A percentile compares a stretch with the other conserved stretches of the same genome.
Evolutionary conservation across 2,329 filamentous ascomycete genomes (phyloP).

Genomic region (Hirsutella thompsonii): DNA sequence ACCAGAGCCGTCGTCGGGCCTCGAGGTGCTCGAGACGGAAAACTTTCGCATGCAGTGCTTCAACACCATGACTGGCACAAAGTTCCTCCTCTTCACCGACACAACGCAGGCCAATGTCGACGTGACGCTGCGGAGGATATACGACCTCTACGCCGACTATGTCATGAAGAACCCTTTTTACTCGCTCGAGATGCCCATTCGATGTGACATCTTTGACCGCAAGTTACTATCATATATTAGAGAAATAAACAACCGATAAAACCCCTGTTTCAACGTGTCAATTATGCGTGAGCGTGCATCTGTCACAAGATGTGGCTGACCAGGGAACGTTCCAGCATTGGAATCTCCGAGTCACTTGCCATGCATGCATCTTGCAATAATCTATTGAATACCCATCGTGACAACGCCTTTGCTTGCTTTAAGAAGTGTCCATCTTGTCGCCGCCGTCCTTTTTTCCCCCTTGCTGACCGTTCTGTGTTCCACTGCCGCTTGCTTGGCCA

Average conservation of each 20-base stretch:
- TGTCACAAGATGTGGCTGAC: too few species aligned
- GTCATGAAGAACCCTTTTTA: slow-evolving; percentile 99
- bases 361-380: too few species aligned
- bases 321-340: too few species aligned
- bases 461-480: slow-evolving; percentile 22
- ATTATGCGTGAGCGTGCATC: too few species aligned
- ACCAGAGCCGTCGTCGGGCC: slow-evolving; percentile 57
- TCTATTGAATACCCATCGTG: too few species aligned
- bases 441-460: slow-evolving; percentile 38
- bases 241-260: slow-evolving; percentile 47
- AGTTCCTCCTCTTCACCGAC: slow-evolving; percentile 93
- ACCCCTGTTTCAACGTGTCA: too few species aligned
- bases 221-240: slow-evolving; percentile 72
- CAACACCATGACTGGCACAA: slow-evolving; percentile 84
- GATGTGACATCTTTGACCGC: slow-evolving; percentile 90
- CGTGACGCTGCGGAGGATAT: slow-evolving; percentile 68
- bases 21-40: slow-evolving; percentile 87
- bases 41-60: slow-evolving; percentile 96
- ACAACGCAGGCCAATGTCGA: slow-evolving; percentile 79
- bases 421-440: slow-evolving; percentile 85
- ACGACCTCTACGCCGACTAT: slow-evolving; percentile 91
- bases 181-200: slow-evolving; percentile 91
- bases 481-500: slow-evolving; percentile 31
- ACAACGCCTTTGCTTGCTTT: slow-evolving; percentile 2
- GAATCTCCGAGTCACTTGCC: too few species aligned